phyloP scores from a whole-genome alignment of 306 rosid species.

The Hippophae tibetana region DNA sequence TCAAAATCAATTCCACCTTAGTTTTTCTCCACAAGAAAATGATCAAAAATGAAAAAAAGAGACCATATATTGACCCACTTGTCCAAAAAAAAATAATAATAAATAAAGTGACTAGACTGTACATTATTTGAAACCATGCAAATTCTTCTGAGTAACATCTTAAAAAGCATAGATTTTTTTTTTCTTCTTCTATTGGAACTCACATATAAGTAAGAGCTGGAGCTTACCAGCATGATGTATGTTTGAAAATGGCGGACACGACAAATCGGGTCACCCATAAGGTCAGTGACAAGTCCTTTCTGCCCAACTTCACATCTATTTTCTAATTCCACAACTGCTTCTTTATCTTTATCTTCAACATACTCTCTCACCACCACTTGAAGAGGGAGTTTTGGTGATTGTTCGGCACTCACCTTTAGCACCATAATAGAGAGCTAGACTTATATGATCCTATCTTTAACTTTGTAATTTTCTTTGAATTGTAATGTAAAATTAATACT shows the following conservation, averaged over 20 bases:
- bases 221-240: conserved; percentile 76
- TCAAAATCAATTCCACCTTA: too few species aligned
- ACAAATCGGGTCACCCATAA: conserved; percentile 82
- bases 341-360: conserved; percentile 53
- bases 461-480: background rate
- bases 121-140: too few species aligned
- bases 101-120: too few species aligned
- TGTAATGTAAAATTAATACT: background rate
- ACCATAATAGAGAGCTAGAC: conserved; percentile 28
- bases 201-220: background rate
- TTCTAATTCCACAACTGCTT: conserved; percentile 68
- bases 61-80: too few species aligned
- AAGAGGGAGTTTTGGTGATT: conserved; percentile 16
- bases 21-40: too few species aligned
- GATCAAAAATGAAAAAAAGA: too few species aligned
- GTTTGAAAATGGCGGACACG: conserved; percentile 65
- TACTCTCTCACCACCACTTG: conserved; percentile 38
- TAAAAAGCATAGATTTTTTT: background rate
- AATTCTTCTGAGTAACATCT: background rate
- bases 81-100: too few species aligned
- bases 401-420: conserved; percentile 51
- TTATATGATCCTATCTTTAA: background rate
- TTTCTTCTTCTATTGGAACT: too few species aligned
- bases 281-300: conserved; percentile 70
- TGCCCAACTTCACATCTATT: conserved; percentile 64